Evolutionary conservation across 2,329 filamentous ascomycete species (phyloP).

Genomic region (Sclerotinia subarctica): DNA sequence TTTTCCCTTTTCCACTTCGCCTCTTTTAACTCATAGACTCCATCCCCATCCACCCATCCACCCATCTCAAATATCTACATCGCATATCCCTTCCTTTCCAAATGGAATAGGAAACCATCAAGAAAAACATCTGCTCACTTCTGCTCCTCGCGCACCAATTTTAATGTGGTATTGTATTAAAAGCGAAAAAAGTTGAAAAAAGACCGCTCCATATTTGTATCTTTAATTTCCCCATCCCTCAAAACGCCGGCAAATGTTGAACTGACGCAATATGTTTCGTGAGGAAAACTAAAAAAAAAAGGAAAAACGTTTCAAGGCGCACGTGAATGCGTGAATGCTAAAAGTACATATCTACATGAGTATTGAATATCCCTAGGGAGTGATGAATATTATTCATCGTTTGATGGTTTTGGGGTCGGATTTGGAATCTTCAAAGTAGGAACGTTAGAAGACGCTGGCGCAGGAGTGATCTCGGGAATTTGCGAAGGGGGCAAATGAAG

Average conservation of each 20-base stretch:
- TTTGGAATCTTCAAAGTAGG: constrained; percentile 13
- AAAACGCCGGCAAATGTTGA: constrained; percentile 4
- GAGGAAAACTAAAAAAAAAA: neutral
- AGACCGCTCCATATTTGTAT: neutral
- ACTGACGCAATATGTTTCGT: neutral
- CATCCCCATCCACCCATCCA: neutral
- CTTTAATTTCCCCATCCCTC: neutral
- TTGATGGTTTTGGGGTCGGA: neutral
- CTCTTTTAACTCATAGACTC: neutral
- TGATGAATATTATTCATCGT: neutral
- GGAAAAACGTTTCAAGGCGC: neutral
- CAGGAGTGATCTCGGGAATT: constrained; percentile 29
- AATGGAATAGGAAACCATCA: neutral
- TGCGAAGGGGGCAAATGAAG: constrained; percentile 35
- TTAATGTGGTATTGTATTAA: constrained; percentile 10
- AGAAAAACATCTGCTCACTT: neutral
- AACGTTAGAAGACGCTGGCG: constrained; percentile 16
- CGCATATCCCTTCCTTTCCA: no score
- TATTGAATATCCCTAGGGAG: neutral
- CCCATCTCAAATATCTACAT: constrained; percentile 3
- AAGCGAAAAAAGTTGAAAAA: neutral
- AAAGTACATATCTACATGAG: constrained; percentile 12
- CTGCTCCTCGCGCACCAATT: neutral
- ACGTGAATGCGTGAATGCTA: neutral
- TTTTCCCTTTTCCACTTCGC: neutral